Percentiles rank a stretch among this genome's conserved stretches.
phyloP scores from a whole-genome alignment of 2,329 filamentous ascomycete species.

The Cladosporium colombiae region DNA sequence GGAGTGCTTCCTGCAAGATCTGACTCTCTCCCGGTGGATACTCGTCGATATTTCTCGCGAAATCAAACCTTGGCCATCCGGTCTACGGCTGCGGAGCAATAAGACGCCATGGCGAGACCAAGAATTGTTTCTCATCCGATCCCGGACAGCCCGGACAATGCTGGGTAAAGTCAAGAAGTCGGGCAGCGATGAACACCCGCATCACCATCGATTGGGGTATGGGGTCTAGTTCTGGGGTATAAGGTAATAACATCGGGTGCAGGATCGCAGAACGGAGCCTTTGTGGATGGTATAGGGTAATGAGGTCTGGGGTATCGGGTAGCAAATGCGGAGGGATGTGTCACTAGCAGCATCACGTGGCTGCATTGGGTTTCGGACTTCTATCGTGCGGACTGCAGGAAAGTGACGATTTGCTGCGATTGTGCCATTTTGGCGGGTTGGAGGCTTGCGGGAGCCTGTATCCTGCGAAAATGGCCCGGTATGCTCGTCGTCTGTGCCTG shows the following conservation, averaged over 20 bases:
- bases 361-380: not conserved
- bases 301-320: constrained; percentile 11
- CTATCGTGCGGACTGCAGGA: constrained; percentile 1
- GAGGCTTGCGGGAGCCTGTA: not conserved
- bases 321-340: constrained; percentile 12
- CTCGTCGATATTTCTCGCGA: not conserved
- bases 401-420: not conserved
- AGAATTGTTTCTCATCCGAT: not conserved
- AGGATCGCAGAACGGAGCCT: not conserved
- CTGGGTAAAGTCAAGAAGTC: not conserved
- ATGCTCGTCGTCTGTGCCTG: not conserved
- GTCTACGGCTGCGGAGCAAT: not conserved
- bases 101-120: not conserved
- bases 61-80: not conserved
- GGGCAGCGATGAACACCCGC: not conserved
- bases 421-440: not conserved
- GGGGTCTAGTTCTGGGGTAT: constrained; percentile 14
- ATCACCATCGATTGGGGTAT: not conserved
- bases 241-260: not conserved
- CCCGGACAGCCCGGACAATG: not conserved
- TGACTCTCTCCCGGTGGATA: not conserved
- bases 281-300: not conserved
- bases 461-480: not conserved
- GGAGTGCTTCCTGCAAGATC: not conserved
- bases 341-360: constrained; percentile 5